Conservation (phyloP, 2,329 filamentous ascomycete genomes). For the Pseudogymnoascus sp. region DNA sequence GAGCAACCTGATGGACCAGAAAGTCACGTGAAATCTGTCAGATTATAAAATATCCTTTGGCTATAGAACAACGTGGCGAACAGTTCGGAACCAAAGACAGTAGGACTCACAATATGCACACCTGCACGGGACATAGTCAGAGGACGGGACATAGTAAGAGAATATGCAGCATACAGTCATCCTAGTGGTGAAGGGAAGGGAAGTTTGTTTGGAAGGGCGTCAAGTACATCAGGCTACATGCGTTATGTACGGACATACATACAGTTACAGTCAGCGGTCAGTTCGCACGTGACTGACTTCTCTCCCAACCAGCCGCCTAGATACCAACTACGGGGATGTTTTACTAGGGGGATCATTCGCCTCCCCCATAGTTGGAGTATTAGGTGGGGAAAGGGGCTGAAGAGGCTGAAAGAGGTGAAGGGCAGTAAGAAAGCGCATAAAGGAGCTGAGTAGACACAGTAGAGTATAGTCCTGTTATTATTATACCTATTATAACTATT, state of each 20-base stretch:
- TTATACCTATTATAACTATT: not conserved
- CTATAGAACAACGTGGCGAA: not conserved
- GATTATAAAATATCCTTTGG: not conserved
- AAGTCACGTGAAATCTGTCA: not conserved
- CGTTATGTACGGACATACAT: not conserved
- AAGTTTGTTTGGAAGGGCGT: not conserved
- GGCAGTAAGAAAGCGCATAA: not conserved
- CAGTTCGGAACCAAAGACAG: not conserved
- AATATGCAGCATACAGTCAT: not conserved
- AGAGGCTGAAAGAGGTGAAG: conserved; percentile 5
- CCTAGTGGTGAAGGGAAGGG: not conserved
- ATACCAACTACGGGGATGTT: not conserved
- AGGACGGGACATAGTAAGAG: not conserved
- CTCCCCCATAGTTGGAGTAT: not conserved
- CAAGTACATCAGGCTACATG: not conserved
- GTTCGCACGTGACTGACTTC: not conserved
- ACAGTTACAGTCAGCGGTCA: no score
- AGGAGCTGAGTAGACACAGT: not conserved
- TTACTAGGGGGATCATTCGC: no score
- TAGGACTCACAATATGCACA: not conserved
- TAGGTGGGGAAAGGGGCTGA: not conserved
- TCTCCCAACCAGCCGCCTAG: not conserved
- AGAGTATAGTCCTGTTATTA: not conserved
- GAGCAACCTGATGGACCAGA: not conserved
- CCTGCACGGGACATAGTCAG: not conserved